Percentiles rank a stretch among this genome's conserved stretches.
Conservation (phyloP, 345 rosid species). For the Citrus maxima region DNA sequence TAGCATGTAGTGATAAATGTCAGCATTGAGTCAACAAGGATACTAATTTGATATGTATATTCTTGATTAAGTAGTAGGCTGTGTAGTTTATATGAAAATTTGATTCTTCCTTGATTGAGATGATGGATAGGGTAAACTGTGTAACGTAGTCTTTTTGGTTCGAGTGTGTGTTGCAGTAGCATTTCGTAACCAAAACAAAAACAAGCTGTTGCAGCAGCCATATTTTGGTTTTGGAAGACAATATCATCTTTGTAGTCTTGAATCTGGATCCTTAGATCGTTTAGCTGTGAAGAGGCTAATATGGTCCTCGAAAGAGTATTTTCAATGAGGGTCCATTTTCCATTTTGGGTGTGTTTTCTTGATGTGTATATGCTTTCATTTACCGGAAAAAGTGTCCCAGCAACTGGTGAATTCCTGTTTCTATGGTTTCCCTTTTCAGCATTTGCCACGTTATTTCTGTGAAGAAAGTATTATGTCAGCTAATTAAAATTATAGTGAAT, state of each 20-base stretch:
- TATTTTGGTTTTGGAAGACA: background rate
- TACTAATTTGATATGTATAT: background rate
- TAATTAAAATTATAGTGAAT: background rate
- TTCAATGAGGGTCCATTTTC: background rate
- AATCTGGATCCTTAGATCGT: background rate
- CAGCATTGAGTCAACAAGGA: background rate
- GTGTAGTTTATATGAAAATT: background rate
- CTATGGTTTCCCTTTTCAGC: background rate
- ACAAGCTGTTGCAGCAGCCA: background rate
- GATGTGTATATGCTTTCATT: background rate
- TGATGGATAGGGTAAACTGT: background rate
- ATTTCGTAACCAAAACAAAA: background rate
- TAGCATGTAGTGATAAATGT: background rate
- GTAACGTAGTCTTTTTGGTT: background rate
- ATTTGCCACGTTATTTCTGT: background rate
- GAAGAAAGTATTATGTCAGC: background rate
- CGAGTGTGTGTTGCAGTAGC: background rate
- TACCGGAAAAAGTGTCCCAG: background rate
- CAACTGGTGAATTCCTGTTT: background rate
- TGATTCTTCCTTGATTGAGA: background rate
- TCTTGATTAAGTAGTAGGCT: background rate
- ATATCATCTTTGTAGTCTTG: background rate
- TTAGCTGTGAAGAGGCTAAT: background rate
- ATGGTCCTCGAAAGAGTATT: background rate
- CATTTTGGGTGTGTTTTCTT: background rate